Percentiles rank a stretch among this genome's conserved stretches.
Conservation (phyloP, 2,329 filamentous ascomycete genomes). For the Eutypella sp. region DNA sequence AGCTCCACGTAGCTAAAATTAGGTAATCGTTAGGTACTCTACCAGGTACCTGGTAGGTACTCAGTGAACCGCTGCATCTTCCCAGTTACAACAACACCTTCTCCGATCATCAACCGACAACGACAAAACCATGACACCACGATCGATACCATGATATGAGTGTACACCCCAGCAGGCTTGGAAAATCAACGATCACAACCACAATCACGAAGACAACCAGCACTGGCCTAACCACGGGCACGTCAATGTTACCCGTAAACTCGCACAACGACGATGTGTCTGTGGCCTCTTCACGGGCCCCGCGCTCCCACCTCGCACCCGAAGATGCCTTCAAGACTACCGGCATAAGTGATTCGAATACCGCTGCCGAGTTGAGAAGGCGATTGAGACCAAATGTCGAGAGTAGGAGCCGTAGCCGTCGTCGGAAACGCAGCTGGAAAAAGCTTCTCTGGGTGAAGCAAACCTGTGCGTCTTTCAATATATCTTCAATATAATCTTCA, state of each 20-base stretch:
- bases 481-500: background rate
- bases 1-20: too few species aligned
- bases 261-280: constrained; percentile 37
- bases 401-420: constrained; percentile 59
- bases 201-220: too few species aligned
- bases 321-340: constrained; percentile 71
- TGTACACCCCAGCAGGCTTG: too few species aligned
- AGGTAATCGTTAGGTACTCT: too few species aligned
- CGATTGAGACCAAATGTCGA: constrained; percentile 43
- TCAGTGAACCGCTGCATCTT: too few species aligned
- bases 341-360: too few species aligned
- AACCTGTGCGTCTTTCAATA: constrained; percentile 57
- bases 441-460: constrained; percentile 98
- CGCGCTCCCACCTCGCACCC: constrained; percentile 69
- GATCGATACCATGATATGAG: too few species aligned
- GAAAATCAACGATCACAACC: background rate
- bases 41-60: too few species aligned
- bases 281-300: constrained; percentile 36
- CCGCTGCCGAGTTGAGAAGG: constrained; percentile 34
- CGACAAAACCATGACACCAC: too few species aligned
- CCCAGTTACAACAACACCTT: too few species aligned
- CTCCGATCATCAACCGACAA: too few species aligned
- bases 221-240: too few species aligned
- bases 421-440: constrained; percentile 76
- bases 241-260: background rate